Evolutionary conservation across 768 basidiomycete species (phyloP).

Genomic region (Amanita pseudoporphyria): DNA sequence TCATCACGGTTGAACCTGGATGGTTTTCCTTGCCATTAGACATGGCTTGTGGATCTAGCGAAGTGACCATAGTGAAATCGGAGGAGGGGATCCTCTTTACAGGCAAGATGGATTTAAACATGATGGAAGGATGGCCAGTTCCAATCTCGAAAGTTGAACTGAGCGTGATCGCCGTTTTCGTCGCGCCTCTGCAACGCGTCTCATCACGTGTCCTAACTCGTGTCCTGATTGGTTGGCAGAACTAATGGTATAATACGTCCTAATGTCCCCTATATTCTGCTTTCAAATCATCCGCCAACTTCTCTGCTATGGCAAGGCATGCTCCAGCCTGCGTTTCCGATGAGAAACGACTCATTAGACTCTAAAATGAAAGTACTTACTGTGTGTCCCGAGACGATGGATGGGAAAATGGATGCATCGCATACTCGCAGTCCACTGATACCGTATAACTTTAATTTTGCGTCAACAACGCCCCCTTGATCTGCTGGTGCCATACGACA

Average conservation of each 20-base stretch:
- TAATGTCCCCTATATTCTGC: conserved; percentile 11
- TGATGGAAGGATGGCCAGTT: conserved; percentile 21
- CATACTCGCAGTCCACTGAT: conserved; percentile 34
- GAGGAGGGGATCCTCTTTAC: conserved; percentile 54
- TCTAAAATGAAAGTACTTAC: conserved; percentile 20
- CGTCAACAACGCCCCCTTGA: conserved; percentile 30
- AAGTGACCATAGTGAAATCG: conserved; percentile 68
- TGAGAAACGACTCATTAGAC: conserved; percentile 3
- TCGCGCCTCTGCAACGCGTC: conserved; percentile 21
- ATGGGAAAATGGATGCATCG: conserved; percentile 39
- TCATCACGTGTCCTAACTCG: conserved; percentile 12
- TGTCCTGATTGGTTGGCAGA: background rate
- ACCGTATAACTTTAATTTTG: conserved; percentile 29
- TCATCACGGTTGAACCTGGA: conserved; percentile 20
- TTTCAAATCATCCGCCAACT: conserved; percentile 25
- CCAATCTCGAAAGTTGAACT: conserved; percentile 16
- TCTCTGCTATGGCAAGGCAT: conserved; percentile 24
- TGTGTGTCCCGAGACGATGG: conserved; percentile 38
- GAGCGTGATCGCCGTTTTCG: conserved; percentile 18
- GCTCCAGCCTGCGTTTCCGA: conserved; percentile 19
- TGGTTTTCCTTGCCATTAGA: conserved; percentile 62
- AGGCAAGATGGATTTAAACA: conserved; percentile 79
- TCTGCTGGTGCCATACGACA: conserved; percentile 36
- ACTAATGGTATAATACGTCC: background rate
- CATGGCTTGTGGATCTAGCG: conserved; percentile 26